Conservation (phyloP, 2,329 filamentous ascomycete species). For the Penicillium sp. region DNA sequence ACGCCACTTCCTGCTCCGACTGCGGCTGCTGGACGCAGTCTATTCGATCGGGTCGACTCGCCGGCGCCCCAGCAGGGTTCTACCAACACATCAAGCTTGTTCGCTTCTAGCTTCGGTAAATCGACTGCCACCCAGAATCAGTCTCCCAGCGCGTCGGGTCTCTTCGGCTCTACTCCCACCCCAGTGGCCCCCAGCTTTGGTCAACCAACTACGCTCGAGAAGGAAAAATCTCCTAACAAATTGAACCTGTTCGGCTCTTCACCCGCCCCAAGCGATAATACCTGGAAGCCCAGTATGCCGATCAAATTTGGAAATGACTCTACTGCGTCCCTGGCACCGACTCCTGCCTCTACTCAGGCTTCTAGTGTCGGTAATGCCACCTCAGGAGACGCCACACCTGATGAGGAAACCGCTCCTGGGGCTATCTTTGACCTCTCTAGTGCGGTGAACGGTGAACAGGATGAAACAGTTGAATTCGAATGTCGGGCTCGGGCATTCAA, state of each 20-base stretch:
- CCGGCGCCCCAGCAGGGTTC: conserved; percentile 8
- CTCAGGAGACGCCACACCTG: conserved; percentile 44
- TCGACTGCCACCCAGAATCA: not conserved
- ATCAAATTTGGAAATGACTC: conserved; percentile 44
- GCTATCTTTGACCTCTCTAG: conserved; percentile 66
- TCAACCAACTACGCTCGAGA: not conserved
- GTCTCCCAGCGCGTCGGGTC: no score
- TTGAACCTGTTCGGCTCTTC: conserved; percentile 20
- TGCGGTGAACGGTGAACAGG: conserved; percentile 66
- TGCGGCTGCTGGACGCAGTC: conserved; percentile 28
- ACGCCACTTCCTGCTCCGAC: conserved; percentile 17
- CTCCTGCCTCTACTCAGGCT: conserved; percentile 25
- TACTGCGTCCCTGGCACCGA: conserved; percentile 25
- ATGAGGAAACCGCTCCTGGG: conserved; percentile 38
- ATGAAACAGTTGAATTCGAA: conserved; percentile 69
- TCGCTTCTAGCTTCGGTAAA: conserved; percentile 13
- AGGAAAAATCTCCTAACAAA: conserved; percentile 12
- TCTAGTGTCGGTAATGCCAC: conserved; percentile 44
- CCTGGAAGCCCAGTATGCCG: conserved; percentile 48
- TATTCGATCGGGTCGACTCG: conserved; percentile 37
- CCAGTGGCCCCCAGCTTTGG: no score
- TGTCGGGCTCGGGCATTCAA: conserved; percentile 68
- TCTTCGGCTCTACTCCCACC: no score
- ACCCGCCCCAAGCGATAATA: conserved; percentile 37
- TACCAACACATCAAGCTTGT: conserved; percentile 18